Evolutionary conservation across 768 basidiomycete species (phyloP), one percentile per base, ranked within the genome.

Genomic region (Royoungia palumana): DNA sequence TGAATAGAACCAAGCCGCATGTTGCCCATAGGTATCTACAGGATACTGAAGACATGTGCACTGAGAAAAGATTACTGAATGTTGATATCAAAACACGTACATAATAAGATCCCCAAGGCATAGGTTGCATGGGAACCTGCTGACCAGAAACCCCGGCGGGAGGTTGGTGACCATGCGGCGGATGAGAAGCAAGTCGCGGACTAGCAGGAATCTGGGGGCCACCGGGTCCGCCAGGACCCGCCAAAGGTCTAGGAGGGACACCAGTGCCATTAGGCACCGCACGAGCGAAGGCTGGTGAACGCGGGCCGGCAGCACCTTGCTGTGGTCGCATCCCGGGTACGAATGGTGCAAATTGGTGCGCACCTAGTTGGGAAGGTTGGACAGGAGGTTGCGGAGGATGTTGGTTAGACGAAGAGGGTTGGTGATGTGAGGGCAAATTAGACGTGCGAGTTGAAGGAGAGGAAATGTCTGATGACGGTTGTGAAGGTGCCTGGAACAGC

Each of bases 221-320:
- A 43, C 76, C 66, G 6, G 81, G 79, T 37, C 80, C 79, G 65
- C 76, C 80, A 46, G 71, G 71, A 44, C 62, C 69, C 40, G 63
- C 58, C 54, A 76, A 75, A 20, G 82, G 75, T 41, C 83, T 77
- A 44, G 78, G 72, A 27, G 55, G 66, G 22, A 56, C 54, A 45
- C 73, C 75, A 59, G 61, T 70, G 36, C 85, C 85, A 59, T 87
- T 89, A 5, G 79, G 71, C 67, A 83, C 75, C 41, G 76, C 72
- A 25, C 87, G 80, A 30, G 75, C 56, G 65, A 81, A 87, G 27
- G 76, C 77, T 36, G 86, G 86, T 63, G 87, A 87, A 41, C 84
- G 77, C 35, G 87, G 83, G 21, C 73, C 75, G 47, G 73, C 73
- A 65, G 73, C 70, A 43, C 77, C 74, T 50, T 64, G 69, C 49